phyloP scores from a whole-genome alignment of 2,329 filamentous ascomycete genomes.

The Aspergillus costaricaensis region DNA sequence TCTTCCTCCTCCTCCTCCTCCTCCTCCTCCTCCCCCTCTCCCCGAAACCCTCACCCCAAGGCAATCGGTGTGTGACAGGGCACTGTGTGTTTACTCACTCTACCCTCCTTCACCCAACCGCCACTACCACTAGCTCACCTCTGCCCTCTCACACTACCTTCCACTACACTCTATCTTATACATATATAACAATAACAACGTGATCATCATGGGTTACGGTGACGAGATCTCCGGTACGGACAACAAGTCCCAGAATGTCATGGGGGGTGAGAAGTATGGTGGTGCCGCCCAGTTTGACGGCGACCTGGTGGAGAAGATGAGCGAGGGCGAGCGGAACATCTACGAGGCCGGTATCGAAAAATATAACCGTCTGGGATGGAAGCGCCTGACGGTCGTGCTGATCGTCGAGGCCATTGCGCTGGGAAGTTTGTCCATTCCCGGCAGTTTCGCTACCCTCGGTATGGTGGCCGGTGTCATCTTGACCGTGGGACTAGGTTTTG shows the following conservation, averaged over 20 bases:
- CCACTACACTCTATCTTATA: not conserved
- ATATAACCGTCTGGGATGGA: conserved; percentile 49
- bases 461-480: conserved; percentile 51
- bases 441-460: conserved; percentile 49
- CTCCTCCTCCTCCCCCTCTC: not conserved
- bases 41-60: not conserved
- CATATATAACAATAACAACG: too few species aligned
- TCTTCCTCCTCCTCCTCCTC: not conserved
- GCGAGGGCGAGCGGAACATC: conserved; percentile 21
- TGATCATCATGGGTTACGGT: conserved; percentile 9
- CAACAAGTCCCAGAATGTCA: conserved; percentile 13
- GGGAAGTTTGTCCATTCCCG: conserved; percentile 49
- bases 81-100: not conserved
- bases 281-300: conserved; percentile 21
- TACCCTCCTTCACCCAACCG: not conserved
- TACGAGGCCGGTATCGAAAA: conserved; percentile 26
- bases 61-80: conserved; percentile 7
- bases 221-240: conserved; percentile 19
- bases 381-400: conserved; percentile 51
- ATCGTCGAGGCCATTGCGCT: conserved; percentile 55
- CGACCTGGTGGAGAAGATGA: conserved; percentile 25
- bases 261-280: conserved; percentile 8
- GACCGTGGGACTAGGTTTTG: conserved; percentile 41
- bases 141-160: not conserved
- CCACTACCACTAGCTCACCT: not conserved